These are phyloP conservation scores for Physcomitrellopsis africana DNA, from an alignment of 225 moss, liverwort and hornwort genomes.

Conservation along the genomic window DNA sequence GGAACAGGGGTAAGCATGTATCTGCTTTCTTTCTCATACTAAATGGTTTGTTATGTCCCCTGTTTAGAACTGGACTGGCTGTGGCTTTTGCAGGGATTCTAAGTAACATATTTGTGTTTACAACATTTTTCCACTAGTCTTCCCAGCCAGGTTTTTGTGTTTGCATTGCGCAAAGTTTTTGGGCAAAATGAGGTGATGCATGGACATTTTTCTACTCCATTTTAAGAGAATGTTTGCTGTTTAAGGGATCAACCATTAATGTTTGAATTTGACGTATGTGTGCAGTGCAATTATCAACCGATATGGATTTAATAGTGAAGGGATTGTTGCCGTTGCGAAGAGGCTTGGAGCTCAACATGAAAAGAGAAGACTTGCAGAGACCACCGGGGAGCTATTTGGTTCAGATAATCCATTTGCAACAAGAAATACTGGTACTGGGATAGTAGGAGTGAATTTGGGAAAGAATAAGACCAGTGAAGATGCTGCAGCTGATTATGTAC, in stretches of 20 bases:
- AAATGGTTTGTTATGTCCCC: neutral
- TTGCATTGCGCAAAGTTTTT: neutral
- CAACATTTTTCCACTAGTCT: conserved; percentile 11
- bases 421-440: conserved; percentile 79
- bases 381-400: conserved; percentile 51
- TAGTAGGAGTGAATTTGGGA: conserved; percentile 92
- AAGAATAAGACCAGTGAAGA: conserved; percentile 93
- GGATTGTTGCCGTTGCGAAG: conserved; percentile 95
- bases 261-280: neutral
- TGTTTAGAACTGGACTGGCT: neutral
- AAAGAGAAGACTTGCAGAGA: conserved; percentile 87
- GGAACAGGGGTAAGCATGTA: conserved; percentile 93
- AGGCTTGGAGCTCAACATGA: conserved; percentile 96
- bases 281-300: conserved; percentile 89
- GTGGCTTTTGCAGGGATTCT: neutral
- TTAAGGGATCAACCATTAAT: neutral
- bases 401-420: conserved; percentile 61
- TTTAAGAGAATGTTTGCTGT: neutral
- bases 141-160: neutral
- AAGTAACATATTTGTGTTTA: neutral
- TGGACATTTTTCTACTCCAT: neutral
- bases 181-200: neutral
- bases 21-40: conserved; percentile 49
- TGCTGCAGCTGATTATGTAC: conserved; percentile 92
- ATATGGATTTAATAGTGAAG: conserved; percentile 97